Base-by-base conservation (phyloP, 305 asterid species). In the Solanum aculeatissimum region DNA sequence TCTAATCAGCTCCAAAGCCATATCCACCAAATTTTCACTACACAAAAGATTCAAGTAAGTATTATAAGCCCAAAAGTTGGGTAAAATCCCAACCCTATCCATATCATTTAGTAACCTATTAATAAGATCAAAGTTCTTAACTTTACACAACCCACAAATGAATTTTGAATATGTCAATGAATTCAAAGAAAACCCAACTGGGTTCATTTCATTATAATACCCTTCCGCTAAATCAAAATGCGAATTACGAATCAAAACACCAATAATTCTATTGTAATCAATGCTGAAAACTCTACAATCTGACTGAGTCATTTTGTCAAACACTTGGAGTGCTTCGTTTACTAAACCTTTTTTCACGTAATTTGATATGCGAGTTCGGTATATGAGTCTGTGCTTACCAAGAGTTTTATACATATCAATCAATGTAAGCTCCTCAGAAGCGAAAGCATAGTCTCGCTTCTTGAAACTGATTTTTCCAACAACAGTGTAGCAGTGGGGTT, bases 51-150 rank as follows among this genome's bases (percentile, higher is more conserved):
- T 91, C 87, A 97, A 81, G 86, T 94, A 94, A 62, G 93, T 91
- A 86, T 97, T 97, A 88, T 89, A 95, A 38, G 99, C 98, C 98
- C 98, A 97, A 43, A 90, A 94, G 86, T 95, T 96, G 2, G 98
- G 98, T 65, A 92, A 92, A 15, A 88, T 89, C 82, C 94, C 89
- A 4, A 95, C 89, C 88, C 91, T 92, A 83, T 94, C 95, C 97
- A 94, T 97, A 85, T 97, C 99, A 25, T 85, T 87, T 75, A 97
- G 89, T 88, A 97, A 94, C 85, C 89, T 85, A 84, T 85, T 84
- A 83, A 97, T 92, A 54, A 97, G 97, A 88, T 90, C 93, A 90
- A 95, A 90, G 90, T 95, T 89, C 86, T 85, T 91, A 88, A 97
- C 92, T 89, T 92, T 88, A 89, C 98, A 97, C 95, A 97, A 86